Base-by-base conservation (phyloP, 2,329 filamentous ascomycete species). In the Pezicula neosporulosa region DNA sequence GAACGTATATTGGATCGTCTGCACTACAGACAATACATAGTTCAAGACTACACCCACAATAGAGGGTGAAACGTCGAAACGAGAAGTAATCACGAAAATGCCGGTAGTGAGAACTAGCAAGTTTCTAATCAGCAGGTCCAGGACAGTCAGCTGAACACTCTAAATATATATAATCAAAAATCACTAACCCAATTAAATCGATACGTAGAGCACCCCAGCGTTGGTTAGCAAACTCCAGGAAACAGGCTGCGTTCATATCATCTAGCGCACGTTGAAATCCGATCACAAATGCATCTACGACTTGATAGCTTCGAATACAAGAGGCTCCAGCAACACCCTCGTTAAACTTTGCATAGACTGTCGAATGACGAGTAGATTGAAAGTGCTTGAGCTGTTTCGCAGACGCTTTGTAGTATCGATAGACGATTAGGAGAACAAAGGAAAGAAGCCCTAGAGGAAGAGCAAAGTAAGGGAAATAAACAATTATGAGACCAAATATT, bases 1-100 rank as follows among this genome's bases (percentile, higher is more conserved):
- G 16, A 97, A 90, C 1, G 90, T 93, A 69, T 97, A 97, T 66
- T 97, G 93, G 57, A 97, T 86, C 87, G 96, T 91, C 68, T 95
- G 90, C 16, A 96, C 91, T 63, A 97, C 96, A 13, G 87, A 82
- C 16, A 99, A 78, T 64, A 97, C 95, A 69, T 97, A 97, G 43
- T 89, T 94, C 19, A 99, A 78, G 0, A 97, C 91, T 38, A 97
- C 75, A 19, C 93, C 94, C 42, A 83, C 86, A 50, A 90, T 96
- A 47, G 89, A 91, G 1, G 93, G 93, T 38, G 86, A 77, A 54
- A 97, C 89, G 55, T 81, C 82, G 73, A 96, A 96, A 16, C 92
- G 86, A 21, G 89, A 92, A 0, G 93, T 97, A 27, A 97, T 90
- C 33, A 97, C 92, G 16, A 99, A 75, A 53, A 97, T 92, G 46